Evolutionary conservation across 2,329 filamentous ascomycete genomes (phyloP).

Genomic region (Venturia nashicola): DNA sequence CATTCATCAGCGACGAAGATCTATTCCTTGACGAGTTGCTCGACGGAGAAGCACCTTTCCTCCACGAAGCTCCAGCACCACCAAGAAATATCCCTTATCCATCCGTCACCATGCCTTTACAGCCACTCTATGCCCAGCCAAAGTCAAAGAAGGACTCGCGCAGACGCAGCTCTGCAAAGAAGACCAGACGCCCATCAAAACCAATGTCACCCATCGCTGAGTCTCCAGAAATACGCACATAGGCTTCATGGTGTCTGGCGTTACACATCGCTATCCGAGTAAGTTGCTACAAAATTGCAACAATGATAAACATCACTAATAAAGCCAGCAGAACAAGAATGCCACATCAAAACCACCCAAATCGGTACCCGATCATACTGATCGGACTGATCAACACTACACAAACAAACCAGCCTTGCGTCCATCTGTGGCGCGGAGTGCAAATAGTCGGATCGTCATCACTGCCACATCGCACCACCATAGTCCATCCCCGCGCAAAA

Average conservation of each 20-base stretch:
- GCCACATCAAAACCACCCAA: not conserved
- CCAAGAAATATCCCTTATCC: conserved; percentile 19
- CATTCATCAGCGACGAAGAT: conserved; percentile 30
- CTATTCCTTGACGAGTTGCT: conserved; percentile 26
- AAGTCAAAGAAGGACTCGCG: conserved; percentile 28
- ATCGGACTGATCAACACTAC: not conserved
- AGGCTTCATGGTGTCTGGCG: conserved; percentile 12
- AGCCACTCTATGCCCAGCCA: conserved; percentile 26
- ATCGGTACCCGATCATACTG: not conserved
- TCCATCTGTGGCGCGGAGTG: not conserved
- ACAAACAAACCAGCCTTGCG: not conserved
- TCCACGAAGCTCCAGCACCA: conserved; percentile 27
- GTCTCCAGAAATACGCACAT: conserved; percentile 26
- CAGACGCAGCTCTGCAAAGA: conserved; percentile 25
- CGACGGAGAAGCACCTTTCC: conserved; percentile 18
- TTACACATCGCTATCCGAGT: not conserved
- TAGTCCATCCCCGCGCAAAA: not conserved
- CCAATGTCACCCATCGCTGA: conserved; percentile 31
- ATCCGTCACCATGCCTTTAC: conserved; percentile 21
- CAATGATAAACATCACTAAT: not conserved
- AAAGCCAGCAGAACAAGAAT: not conserved
- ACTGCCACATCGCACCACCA: not conserved
- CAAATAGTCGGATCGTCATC: not conserved
- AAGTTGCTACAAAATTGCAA: not conserved
- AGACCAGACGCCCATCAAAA: conserved; percentile 26